Base-by-base conservation (phyloP, 2,329 filamentous ascomycete species). In the Paecilomyces sp. region DNA sequence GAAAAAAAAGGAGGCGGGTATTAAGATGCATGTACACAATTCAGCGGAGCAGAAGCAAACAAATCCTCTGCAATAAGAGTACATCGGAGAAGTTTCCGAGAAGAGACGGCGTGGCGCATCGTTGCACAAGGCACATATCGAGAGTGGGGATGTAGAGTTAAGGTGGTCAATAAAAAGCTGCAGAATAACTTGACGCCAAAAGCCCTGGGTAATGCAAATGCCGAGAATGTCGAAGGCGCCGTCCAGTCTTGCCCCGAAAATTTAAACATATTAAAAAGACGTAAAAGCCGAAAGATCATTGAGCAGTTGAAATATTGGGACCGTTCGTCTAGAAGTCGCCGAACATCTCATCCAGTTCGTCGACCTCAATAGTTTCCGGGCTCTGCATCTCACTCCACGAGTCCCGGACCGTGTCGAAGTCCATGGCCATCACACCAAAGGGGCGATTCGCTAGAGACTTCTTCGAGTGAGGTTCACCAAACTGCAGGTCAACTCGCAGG, bases 311-410 rank as follows among this genome's bases (percentile, higher is more conserved):
- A 53, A 28, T 30, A 18, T 2, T 60, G 58, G 13, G 15, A 25
- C 22, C 13, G 24, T 13, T 30, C 25, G 61, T 61, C 82, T 77
- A 91, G 74, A 86, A 91, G 66, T 85, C 87, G 70, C 90, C 88
- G 68, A 97, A 85, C 72, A 97, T 84, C 67, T 89, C 86, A 70
- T 97, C 93, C 25, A 97, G 86, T 80, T 99, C 94, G 54, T 96
- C 91, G 55, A 97, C 85, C 73, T 95, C 92, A 66, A 97, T 88
- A 64, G 87, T 89, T 78, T 97, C 94, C 1, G 92, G 92, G 71
- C 87, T 91, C 71, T 82, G 81, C 69, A 85, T 74, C 61, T 85
- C 83, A 71, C 83, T 83, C 69, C 89, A 88, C 77, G 80, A 79
- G 52, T 77, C 76, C 61, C 76, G 71, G 57, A 77, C 71, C 58